phyloP scores from a whole-genome alignment of 2,329 filamentous ascomycete genomes.

The Iodosphaeria phyllophila region DNA sequence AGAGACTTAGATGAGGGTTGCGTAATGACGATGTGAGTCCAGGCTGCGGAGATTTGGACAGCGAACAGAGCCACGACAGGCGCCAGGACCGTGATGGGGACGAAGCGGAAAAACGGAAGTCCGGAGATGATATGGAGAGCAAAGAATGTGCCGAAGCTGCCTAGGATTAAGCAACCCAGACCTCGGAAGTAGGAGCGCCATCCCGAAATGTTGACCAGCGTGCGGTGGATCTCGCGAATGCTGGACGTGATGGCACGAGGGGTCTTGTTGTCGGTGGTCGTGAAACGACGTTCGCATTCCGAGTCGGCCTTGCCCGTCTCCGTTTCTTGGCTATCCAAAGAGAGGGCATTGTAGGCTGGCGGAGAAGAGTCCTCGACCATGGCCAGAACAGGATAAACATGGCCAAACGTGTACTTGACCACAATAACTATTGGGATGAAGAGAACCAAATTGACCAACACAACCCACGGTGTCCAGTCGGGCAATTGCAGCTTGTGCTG shows the following conservation, averaged over 20 bases:
- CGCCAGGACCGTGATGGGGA: slow-evolving; percentile 21
- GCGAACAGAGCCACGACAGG: slow-evolving; percentile 41
- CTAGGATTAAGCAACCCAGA: slow-evolving; percentile 23
- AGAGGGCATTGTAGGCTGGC: slow-evolving; percentile 32
- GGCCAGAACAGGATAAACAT: slow-evolving; percentile 33
- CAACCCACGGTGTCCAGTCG: slow-evolving; percentile 19
- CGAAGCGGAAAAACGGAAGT: too few species aligned
- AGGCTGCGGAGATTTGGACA: slow-evolving; percentile 53
- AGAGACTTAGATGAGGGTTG: slow-evolving; percentile 42
- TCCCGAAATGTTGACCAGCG: slow-evolving; percentile 44
- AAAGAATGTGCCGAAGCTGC: slow-evolving; percentile 25
- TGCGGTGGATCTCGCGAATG: slow-evolving; percentile 28
- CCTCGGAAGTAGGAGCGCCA: slow-evolving; percentile 53
- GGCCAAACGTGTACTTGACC: slow-evolving; percentile 29
- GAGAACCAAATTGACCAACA: slow-evolving; percentile 21
- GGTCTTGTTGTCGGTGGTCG: slow-evolving; percentile 15
- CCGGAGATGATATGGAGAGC: slow-evolving; percentile 9
- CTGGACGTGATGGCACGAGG: slow-evolving; percentile 28
- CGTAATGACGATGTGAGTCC: slow-evolving; percentile 77
- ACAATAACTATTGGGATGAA: slow-evolving; percentile 24
- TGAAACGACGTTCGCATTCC: too few species aligned
- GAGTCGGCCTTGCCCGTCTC: too few species aligned
- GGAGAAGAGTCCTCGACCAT: slow-evolving; percentile 39
- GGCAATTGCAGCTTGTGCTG: slow-evolving; percentile 13
- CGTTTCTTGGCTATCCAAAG: slow-evolving; percentile 18